These are phyloP conservation scores for Veloboletus limbatus DNA, from an alignment of 1,284 basidiomycete genomes.

Conservation along the genomic window DNA sequence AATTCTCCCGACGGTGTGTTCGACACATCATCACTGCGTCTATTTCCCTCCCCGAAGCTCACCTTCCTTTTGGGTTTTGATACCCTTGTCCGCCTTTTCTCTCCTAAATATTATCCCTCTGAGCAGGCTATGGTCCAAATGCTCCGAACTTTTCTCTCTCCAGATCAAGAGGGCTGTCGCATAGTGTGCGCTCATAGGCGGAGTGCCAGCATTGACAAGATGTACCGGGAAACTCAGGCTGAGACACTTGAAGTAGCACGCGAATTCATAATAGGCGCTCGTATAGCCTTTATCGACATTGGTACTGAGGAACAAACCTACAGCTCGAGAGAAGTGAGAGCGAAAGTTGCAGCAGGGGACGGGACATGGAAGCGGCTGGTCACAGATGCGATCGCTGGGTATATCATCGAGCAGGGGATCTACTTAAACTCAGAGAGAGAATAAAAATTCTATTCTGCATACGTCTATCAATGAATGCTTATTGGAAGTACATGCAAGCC, in stretches of 20 bases:
- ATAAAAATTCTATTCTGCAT: slow-evolving; percentile 13
- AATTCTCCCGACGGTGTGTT: background rate
- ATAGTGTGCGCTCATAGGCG: slow-evolving; percentile 73
- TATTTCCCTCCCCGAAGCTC: slow-evolving; percentile 40
- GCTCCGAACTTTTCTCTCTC: slow-evolving; percentile 62
- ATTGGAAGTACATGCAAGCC: slow-evolving; percentile 4
- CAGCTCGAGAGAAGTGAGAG: slow-evolving; percentile 76
- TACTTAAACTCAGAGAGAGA: slow-evolving; percentile 37
- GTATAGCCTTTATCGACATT: slow-evolving; percentile 61
- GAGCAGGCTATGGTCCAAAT: slow-evolving; percentile 51
- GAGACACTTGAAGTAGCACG: slow-evolving; percentile 37
- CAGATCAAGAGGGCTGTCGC: slow-evolving; percentile 57
- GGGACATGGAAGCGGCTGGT: slow-evolving; percentile 42
- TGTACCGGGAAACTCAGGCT: slow-evolving; percentile 30
- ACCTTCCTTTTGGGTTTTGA: slow-evolving; percentile 83
- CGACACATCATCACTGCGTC: slow-evolving; percentile 14
- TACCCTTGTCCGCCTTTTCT: slow-evolving; percentile 84
- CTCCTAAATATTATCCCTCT: slow-evolving; percentile 74
- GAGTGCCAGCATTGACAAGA: slow-evolving; percentile 16
- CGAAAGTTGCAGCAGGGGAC: slow-evolving; percentile 40
- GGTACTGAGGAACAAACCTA: slow-evolving; percentile 53
- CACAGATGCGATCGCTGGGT: slow-evolving; percentile 41
- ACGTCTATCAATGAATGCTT: slow-evolving; percentile 6
- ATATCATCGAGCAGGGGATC: slow-evolving; percentile 49
- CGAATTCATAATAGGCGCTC: slow-evolving; percentile 51